Percentiles rank a stretch among this genome's conserved stretches.
Conservation (phyloP, 805 yeast genomes). For the Jamesozyma piceae region DNA sequence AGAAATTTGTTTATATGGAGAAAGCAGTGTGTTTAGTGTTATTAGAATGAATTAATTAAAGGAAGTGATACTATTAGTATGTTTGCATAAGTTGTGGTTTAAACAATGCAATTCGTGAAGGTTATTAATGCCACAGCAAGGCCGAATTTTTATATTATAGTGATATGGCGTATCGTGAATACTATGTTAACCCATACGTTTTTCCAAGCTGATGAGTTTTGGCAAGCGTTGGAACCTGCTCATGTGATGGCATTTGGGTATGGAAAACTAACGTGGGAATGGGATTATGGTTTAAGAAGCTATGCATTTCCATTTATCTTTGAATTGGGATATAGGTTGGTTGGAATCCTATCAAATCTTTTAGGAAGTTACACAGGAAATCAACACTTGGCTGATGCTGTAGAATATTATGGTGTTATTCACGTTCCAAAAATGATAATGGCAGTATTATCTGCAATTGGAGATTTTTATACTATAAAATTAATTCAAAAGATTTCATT, state of each 20-base stretch:
- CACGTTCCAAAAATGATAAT: slow-evolving; percentile 58
- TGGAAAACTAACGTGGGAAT: slow-evolving; percentile 92
- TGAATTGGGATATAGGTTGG: slow-evolving; percentile 24
- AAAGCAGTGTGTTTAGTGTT: too few relatives aligned
- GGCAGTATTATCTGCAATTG: slow-evolving; percentile 59
- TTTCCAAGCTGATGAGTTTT: slow-evolving; percentile 94
- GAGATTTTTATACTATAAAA: slow-evolving; percentile 52
- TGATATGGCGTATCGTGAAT: slow-evolving; percentile 46
- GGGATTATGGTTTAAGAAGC: slow-evolving; percentile 68
- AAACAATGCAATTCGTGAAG: background rate
- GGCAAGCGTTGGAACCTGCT: slow-evolving; percentile 90
- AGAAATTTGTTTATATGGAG: too few relatives aligned
- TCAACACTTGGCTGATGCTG: slow-evolving; percentile 2
- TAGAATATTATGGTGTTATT: slow-evolving; percentile 35
- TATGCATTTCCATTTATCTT: slow-evolving; percentile 73
- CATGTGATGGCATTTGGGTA: slow-evolving; percentile 63
- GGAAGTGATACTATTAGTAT: too few relatives aligned
- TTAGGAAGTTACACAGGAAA: background rate
- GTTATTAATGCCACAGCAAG: background rate
- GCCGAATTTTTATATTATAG: slow-evolving; percentile 15
- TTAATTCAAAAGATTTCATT: slow-evolving; percentile 33
- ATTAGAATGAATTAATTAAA: too few relatives aligned
- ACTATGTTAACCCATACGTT: slow-evolving; percentile 59
- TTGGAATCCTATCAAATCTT: background rate
- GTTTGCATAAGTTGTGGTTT: background rate